phyloP scores from a whole-genome alignment of 1,139 yeast genomes.

The Insectozyma bohioensis region DNA sequence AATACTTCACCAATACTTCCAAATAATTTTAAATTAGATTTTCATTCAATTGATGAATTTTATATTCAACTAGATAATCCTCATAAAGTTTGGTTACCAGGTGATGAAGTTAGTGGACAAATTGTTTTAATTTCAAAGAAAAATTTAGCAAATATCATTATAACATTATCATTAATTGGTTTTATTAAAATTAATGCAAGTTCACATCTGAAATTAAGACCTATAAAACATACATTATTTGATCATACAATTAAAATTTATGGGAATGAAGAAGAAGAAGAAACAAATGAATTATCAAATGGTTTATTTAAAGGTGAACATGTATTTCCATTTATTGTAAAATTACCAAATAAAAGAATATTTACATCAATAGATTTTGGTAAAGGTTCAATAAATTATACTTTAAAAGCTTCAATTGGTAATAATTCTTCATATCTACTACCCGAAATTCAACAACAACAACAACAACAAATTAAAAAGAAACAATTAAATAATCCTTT shows the following conservation, averaged over 20 bases:
- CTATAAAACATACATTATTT: conserved; percentile 54
- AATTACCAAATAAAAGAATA: conserved; percentile 67
- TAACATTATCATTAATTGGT: conserved; percentile 56
- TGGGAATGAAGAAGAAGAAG: conserved; percentile 39
- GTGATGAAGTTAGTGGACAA: conserved; percentile 68
- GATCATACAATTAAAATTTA: conserved; percentile 68
- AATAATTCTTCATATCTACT: conserved; percentile 17
- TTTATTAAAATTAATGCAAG: conserved; percentile 54
- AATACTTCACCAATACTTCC: conserved; percentile 3
- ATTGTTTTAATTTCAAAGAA: conserved; percentile 55
- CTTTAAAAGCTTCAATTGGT: conserved; percentile 57
- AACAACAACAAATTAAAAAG: conserved; percentile 8
- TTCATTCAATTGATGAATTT: conserved; percentile 57
- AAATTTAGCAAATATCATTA: conserved; percentile 53
- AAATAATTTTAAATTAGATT: conserved; percentile 36
- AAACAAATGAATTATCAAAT: conserved; percentile 26
- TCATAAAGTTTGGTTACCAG: conserved; percentile 66
- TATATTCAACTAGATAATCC: conserved; percentile 71
- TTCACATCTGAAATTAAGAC: conserved; percentile 51
- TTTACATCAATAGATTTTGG: conserved; percentile 82
- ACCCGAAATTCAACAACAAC: conserved; percentile 12
- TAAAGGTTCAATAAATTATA: conserved; percentile 76
- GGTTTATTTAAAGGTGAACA: conserved; percentile 81
- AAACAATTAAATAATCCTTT: conserved; percentile 28
- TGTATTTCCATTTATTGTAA: conserved; percentile 80